A percentile compares a stretch with the other conserved stretches of the same genome.
Evolutionary conservation across 1,284 basidiomycete species (phyloP).

Genomic region (Ganoderma boninense): DNA sequence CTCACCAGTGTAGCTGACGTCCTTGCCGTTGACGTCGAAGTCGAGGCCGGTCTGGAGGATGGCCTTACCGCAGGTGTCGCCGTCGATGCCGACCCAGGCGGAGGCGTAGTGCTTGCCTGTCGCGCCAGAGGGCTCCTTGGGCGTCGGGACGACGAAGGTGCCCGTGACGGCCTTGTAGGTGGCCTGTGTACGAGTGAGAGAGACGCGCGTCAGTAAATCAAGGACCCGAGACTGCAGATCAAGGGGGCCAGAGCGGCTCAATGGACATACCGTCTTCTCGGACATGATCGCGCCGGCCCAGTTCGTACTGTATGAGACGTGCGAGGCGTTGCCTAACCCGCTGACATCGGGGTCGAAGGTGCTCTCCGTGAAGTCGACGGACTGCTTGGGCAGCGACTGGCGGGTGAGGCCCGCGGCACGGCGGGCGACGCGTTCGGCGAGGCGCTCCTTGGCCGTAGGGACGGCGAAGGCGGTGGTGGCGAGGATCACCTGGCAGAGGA

Average conservation of each 20-base stretch:
- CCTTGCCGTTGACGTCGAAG: constrained; percentile 37
- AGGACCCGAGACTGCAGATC: too few species aligned
- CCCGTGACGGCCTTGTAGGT: too few species aligned
- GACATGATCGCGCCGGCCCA: constrained; percentile 38
- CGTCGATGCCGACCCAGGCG: constrained; percentile 34
- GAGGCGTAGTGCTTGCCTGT: constrained; percentile 38
- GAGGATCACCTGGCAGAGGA: constrained; percentile 34
- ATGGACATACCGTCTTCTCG: constrained; percentile 31
- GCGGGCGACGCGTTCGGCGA: constrained; percentile 29
- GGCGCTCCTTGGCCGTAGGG: constrained; percentile 31
- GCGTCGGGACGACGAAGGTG: constrained; percentile 43
- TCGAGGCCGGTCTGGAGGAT: constrained; percentile 40
- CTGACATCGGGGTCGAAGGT: constrained; percentile 6
- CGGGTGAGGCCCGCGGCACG: constrained; percentile 26
- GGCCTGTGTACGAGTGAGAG: too few species aligned
- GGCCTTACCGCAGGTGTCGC: constrained; percentile 28
- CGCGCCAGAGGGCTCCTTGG: constrained; percentile 35
- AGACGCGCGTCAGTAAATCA: too few species aligned
- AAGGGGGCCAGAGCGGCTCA: too few species aligned
- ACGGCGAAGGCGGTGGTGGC: constrained; percentile 33
- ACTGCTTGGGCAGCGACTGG: constrained; percentile 28
- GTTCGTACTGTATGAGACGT: constrained; percentile 37
- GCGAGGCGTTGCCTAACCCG: constrained; percentile 21
- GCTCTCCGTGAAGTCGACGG: neutral
- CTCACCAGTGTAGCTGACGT: constrained; percentile 33